Base-by-base conservation (phyloP, 306 rosid species). In the Lotus japonicus region DNA sequence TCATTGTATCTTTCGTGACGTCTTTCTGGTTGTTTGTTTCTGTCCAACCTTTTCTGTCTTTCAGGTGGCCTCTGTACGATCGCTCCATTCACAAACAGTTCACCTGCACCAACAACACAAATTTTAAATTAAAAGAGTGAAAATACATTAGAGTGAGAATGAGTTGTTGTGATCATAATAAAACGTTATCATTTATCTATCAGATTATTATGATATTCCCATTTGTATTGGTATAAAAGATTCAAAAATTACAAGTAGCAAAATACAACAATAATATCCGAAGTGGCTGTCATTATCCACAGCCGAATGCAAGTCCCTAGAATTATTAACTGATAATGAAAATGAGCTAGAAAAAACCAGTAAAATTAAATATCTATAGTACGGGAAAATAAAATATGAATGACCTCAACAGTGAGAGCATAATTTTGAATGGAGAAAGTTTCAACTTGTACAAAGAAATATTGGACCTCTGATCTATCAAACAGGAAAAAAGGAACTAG, bases 31-130 rank as follows among this genome's bases (percentile, higher is more conserved):
- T 88, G 92, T 2, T 21, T 21, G n/a, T n/a, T n/a, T n/a, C 92
- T 95, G 53, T 91, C 90, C 79, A 88, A 92, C 77, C 90, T 85
- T 77, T 80, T 90, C 80, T 91, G 95, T 71, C 92, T 88, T 50
- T 91, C 96, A 3, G 88, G 96, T 2, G 94, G 61, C 78, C 96
- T 83, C 78, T 88, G 91, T 18, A 91, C 96, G 4, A 91, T 91
- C 82, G 86, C 91, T 35, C 92, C 97, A 16, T 88, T 84, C 82
- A 91, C 95, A 38, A 71, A 78, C 78, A 91, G 67, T 59, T 88
- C 96, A 42, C 88, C 97, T 88, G 92, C 85, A 71, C 18, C 64
- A 55, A 42, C 33, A 28, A 28, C 33, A 28, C 33, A 28, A 28
- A 28, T 28, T 28, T 28, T 28, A 4, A 4, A 28, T 28, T 2